Evolutionary conservation across 2,329 filamentous ascomycete species (phyloP).

Genomic region (Thelonectria rubi): DNA sequence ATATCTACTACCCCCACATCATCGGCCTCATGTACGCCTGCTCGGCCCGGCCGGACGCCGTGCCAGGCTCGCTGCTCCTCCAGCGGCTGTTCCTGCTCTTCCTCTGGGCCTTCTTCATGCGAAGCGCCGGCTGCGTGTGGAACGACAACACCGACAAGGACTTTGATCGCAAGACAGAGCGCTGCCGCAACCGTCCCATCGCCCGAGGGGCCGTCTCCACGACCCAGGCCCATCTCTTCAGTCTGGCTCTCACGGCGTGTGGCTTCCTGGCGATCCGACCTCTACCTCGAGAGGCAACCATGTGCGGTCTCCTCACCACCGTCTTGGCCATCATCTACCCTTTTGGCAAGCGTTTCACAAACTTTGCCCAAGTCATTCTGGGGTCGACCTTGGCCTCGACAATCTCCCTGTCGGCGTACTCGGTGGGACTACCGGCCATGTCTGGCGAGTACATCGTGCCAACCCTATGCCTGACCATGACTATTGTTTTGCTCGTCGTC

Average conservation of each 20-base stretch:
- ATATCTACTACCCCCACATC: slow-evolving; percentile 60
- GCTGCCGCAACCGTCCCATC: slow-evolving; percentile 58
- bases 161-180: slow-evolving; percentile 60
- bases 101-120: slow-evolving; percentile 56
- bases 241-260: slow-evolving; percentile 5
- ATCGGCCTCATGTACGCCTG: slow-evolving; percentile 56
- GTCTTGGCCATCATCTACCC: slow-evolving; percentile 58
- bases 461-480: slow-evolving; percentile 32
- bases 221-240: slow-evolving; percentile 48
- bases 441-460: slow-evolving; percentile 20
- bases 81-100: slow-evolving; percentile 50
- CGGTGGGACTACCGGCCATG: slow-evolving; percentile 31
- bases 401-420: slow-evolving; percentile 25
- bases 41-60: slow-evolving; percentile 50
- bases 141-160: slow-evolving; percentile 65
- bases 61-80: slow-evolving; percentile 30
- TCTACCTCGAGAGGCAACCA: slow-evolving; percentile 24
- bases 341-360: slow-evolving; percentile 60
- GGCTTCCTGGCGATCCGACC: slow-evolving; percentile 6
- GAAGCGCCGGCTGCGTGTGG: slow-evolving; percentile 56
- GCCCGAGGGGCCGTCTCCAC: slow-evolving; percentile 60
- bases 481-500: slow-evolving; percentile 42
- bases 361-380: slow-evolving; percentile 61
- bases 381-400: slow-evolving; percentile 58
- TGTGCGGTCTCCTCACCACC: slow-evolving; percentile 53